Percentiles rank a stretch among this genome's conserved stretches.
Evolutionary conservation across 2,329 filamentous ascomycete species (phyloP).

Genomic region (Penicillium corylophilum): DNA sequence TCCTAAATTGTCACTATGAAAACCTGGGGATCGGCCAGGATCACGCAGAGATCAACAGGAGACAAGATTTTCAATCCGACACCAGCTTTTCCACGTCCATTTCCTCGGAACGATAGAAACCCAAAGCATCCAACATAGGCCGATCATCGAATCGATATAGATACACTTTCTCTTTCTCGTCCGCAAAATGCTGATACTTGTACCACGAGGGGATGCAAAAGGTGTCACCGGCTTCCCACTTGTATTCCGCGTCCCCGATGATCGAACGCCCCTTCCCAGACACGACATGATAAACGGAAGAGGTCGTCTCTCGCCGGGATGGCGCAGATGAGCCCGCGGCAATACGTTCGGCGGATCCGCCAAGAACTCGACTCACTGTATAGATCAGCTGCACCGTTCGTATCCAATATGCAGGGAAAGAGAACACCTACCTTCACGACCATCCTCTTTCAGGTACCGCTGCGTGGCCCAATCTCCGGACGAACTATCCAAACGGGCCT

Average conservation of each 20-base stretch:
- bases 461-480: slow-evolving; percentile 29
- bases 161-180: slow-evolving; percentile 43
- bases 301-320: slow-evolving; percentile 50
- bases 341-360: slow-evolving; percentile 50
- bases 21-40: not conserved
- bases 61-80: slow-evolving; percentile 17
- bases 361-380: slow-evolving; percentile 49
- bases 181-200: slow-evolving; percentile 49
- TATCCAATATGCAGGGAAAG: not conserved
- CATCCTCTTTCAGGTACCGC: slow-evolving; percentile 38
- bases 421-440: slow-evolving; percentile 30
- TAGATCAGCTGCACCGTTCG: slow-evolving; percentile 4
- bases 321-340: slow-evolving; percentile 38
- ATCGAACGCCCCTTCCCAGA: slow-evolving; percentile 45
- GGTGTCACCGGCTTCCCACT: slow-evolving; percentile 54
- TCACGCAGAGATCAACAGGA: not conserved
- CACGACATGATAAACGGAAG: slow-evolving; percentile 55
- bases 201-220: slow-evolving; percentile 58
- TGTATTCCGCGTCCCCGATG: slow-evolving; percentile 40
- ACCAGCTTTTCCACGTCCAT: slow-evolving; percentile 44
- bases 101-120: slow-evolving; percentile 49
- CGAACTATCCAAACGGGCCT: slow-evolving; percentile 38
- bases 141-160: slow-evolving; percentile 57
- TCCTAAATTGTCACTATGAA: not conserved
- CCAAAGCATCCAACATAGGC: slow-evolving; percentile 54